Conservation (phyloP, 495 filamentous ascomycete species). For the Penicillium desertorum region DNA sequence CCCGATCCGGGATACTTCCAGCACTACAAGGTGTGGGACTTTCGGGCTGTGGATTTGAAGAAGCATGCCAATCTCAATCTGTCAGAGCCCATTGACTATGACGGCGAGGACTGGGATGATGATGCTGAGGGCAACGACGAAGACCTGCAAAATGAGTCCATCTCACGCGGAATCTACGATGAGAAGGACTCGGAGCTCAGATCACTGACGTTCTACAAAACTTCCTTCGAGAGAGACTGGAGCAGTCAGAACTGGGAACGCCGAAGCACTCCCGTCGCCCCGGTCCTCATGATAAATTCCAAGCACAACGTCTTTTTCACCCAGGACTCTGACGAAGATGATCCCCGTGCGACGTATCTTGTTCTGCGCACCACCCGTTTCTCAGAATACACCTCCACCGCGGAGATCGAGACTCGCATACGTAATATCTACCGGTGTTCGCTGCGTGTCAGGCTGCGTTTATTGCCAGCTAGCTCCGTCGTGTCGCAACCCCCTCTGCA, state of each 20-base stretch:
- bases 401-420: slow-evolving; percentile 61
- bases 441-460: slow-evolving; percentile 56
- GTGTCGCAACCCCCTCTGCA: slow-evolving; percentile 15
- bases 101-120: slow-evolving; percentile 37
- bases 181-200: slow-evolving; percentile 8
- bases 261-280: slow-evolving; percentile 42
- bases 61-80: slow-evolving; percentile 10
- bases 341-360: slow-evolving; percentile 50
- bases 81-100: slow-evolving; percentile 34
- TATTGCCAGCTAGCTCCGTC: slow-evolving; percentile 25
- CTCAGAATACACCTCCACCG: slow-evolving; percentile 56
- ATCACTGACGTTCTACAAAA: slow-evolving; percentile 34
- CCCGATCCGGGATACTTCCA: slow-evolving; percentile 55
- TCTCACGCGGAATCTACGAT: not conserved
- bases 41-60: slow-evolving; percentile 45
- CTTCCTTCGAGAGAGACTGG: slow-evolving; percentile 54
- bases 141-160: slow-evolving; percentile 37
- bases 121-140: slow-evolving; percentile 17
- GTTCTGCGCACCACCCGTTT: slow-evolving; percentile 61
- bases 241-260: slow-evolving; percentile 58
- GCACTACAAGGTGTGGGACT: slow-evolving; percentile 68
- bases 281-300: slow-evolving; percentile 59
- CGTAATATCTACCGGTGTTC: slow-evolving; percentile 58
- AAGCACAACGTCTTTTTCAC: slow-evolving; percentile 66
- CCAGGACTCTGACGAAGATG: slow-evolving; percentile 18